Base-by-base conservation (phyloP, 805 yeast species). In the Ogataea ramenticola region DNA sequence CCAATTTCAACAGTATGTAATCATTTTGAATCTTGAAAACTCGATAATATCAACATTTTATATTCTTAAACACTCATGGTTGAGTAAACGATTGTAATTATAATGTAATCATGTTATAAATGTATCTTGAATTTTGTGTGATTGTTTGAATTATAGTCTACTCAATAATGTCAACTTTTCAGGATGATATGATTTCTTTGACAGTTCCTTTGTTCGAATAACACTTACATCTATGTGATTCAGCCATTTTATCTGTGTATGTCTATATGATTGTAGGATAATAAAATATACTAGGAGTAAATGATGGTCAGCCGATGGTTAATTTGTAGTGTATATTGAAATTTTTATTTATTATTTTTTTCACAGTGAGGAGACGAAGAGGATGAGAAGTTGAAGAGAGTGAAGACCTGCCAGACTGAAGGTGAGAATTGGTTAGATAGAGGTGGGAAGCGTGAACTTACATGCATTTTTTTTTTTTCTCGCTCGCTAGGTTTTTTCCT, bases 211-310 rank as follows among this genome's bases (percentile, higher is more conserved):
- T 7, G 20, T 36, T n/a, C 5, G 3, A 40, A 51, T 21, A 27
- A 46, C 59, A 86, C 96, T 74, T 87, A 86, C 96, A 84, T 88
- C 96, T 87, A 79, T 87, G 95, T 71, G 95, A 83, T 80, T 86
- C 95, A 79, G 95, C 89, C 96, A 87, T 87, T 75, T 71, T 79
- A 49, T 55, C 44, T 56, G 46, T 55, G 50, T 47, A 47, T 34
- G 24, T 34, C 37, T 50, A 46, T 35, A 20, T 38, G 40, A 29
- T 19, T 27, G 12, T 26, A 37, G 21, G 39, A 36, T 36, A 36
- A 22, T 36, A 36, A 8, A 10, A 22, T 36, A 21, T 36, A 36
- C 14, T 5, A 6, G 10, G 9, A 15, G n/a, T n/a, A 17, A 16
- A 16, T 6, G 6, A 16, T 6, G 6, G n/a, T 6, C n/a, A 16